Conservation (phyloP, 2,329 filamentous ascomycete species). For the Coniochaeta pulveracea region DNA sequence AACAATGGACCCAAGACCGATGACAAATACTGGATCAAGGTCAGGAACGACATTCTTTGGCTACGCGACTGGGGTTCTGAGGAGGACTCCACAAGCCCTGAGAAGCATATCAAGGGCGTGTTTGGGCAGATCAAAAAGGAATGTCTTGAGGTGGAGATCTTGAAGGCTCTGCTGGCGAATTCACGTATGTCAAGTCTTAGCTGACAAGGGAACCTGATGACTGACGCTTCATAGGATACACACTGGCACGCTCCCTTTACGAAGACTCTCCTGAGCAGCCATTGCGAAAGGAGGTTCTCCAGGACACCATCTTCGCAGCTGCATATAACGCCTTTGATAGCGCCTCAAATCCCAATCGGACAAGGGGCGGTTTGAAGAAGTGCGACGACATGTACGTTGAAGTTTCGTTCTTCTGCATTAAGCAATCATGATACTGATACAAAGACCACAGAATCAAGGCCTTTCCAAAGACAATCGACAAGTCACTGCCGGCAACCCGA, state of each 20-base stretch:
- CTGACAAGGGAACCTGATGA: not conserved
- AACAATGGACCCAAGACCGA: constrained; percentile 43
- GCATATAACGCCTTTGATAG: constrained; percentile 68
- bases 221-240: constrained; percentile 37
- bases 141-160: constrained; percentile 57
- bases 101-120: constrained; percentile 31
- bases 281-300: constrained; percentile 37
- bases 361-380: constrained; percentile 64
- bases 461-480: constrained; percentile 46
- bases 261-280: constrained; percentile 37
- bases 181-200: constrained; percentile 42
- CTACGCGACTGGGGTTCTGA: constrained; percentile 59
- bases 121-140: constrained; percentile 49
- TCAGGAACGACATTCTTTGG: constrained; percentile 59
- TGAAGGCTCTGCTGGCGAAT: constrained; percentile 55
- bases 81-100: constrained; percentile 17
- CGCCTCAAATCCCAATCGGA: constrained; percentile 70
- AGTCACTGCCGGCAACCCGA: constrained; percentile 36
- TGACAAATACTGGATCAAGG: constrained; percentile 50
- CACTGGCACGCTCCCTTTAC: constrained; percentile 51
- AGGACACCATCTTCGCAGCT: constrained; percentile 48
- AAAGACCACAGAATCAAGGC: constrained; percentile 40
- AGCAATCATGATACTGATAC: constrained; percentile 14
- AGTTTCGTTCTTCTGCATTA: not conserved
- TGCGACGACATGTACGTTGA: constrained; percentile 59